phyloP scores from a whole-genome alignment of 768 basidiomycete species.

The Daedaleopsis sinensis region DNA sequence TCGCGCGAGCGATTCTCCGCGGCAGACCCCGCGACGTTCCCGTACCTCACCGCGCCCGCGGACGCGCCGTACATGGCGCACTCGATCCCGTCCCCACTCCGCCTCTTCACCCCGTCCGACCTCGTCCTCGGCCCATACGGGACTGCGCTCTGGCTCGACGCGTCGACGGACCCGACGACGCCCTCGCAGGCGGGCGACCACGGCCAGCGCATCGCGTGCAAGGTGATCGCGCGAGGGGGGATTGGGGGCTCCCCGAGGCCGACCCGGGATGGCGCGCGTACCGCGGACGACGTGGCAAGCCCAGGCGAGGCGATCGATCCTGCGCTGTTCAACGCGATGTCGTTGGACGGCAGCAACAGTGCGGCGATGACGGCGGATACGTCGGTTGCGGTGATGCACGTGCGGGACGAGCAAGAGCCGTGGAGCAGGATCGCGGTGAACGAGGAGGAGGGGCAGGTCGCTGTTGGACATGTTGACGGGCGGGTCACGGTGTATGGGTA shows the following conservation, averaged over 20 bases:
- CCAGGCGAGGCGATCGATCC: constrained; percentile 9
- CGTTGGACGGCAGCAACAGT: background rate
- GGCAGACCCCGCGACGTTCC: constrained; percentile 6
- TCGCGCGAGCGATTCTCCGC: background rate
- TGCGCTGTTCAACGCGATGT: background rate
- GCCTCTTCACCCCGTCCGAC: constrained; percentile 56
- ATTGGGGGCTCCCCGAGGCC: background rate
- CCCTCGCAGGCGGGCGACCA: constrained; percentile 35
- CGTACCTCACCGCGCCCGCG: constrained; percentile 17
- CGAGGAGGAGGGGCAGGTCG: constrained; percentile 41
- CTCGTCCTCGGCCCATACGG: constrained; percentile 60
- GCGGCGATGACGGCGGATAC: constrained; percentile 17
- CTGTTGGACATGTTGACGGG: constrained; percentile 43
- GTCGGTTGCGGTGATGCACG: constrained; percentile 48
- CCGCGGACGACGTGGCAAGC: constrained; percentile 11
- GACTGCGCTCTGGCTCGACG: constrained; percentile 69
- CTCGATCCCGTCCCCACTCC: constrained; percentile 41
- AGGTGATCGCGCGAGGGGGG: constrained; percentile 24
- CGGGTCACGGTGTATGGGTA: constrained; percentile 56
- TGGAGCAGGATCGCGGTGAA: constrained; percentile 50
- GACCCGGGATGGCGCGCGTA: background rate
- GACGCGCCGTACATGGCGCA: constrained; percentile 19
- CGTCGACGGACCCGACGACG: constrained; percentile 48
- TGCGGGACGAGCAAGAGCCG: constrained; percentile 46
- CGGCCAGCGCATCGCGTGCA: constrained; percentile 66